phyloP scores from a whole-genome alignment of 441 rosid genomes.

The Melastoma candidum region DNA sequence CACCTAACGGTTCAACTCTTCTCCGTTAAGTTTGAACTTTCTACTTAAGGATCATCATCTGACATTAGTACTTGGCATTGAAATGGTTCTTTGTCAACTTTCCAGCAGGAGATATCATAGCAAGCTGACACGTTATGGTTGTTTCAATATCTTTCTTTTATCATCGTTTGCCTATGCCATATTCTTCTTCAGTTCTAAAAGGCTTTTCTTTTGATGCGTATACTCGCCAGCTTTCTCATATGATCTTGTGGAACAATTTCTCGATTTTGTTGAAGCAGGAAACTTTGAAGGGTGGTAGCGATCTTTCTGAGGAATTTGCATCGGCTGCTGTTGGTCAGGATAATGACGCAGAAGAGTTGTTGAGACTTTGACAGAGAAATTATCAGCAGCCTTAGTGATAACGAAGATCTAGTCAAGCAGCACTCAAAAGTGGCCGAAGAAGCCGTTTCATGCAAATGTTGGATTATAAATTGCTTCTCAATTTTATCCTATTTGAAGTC shows the following conservation, averaged over 20 bases:
- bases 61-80: no score
- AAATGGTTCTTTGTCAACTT: no score
- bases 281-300: constrained; percentile 30
- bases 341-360: constrained; percentile 31
- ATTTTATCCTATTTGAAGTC: background rate
- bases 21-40: no score
- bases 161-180: background rate
- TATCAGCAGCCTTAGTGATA: constrained; percentile 88
- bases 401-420: constrained; percentile 87
- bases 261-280: constrained; percentile 34
- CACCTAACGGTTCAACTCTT: no score
- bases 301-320: constrained; percentile 45
- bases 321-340: constrained; percentile 26
- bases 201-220: background rate
- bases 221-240: background rate
- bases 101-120: no score
- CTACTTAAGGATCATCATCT: no score
- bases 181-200: background rate
- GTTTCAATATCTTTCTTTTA: no score
- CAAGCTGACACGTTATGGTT: no score
- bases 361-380: constrained; percentile 48
- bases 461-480: background rate
- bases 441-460: constrained; percentile 37
- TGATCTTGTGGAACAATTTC: constrained; percentile 1
- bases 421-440: constrained; percentile 94